Conservation (phyloP, 2,329 filamentous ascomycete species). For the Penicillium palitans region DNA sequence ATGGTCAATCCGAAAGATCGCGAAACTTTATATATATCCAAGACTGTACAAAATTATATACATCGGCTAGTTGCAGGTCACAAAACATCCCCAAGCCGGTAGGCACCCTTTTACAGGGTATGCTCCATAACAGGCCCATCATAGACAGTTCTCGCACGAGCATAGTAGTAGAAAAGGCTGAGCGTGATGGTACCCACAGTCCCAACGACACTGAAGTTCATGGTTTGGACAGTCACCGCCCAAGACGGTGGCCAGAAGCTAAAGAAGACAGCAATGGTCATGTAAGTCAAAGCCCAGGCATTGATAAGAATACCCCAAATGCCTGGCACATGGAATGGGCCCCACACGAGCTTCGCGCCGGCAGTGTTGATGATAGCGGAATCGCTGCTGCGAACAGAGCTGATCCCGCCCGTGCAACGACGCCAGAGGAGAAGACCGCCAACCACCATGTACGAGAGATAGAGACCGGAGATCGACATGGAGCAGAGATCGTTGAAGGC, state of each 20-base stretch:
- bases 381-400: slow-evolving; percentile 17
- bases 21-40: background rate
- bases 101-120: background rate
- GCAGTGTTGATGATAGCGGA: slow-evolving; percentile 26
- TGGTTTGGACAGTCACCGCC: slow-evolving; percentile 41
- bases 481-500: slow-evolving; percentile 37
- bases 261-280: slow-evolving; percentile 51
- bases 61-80: background rate
- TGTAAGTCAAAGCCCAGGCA: slow-evolving; percentile 46
- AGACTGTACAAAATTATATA: background rate
- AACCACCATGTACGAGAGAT: slow-evolving; percentile 33
- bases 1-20: background rate
- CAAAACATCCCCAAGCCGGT: background rate
- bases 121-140: slow-evolving; percentile 31
- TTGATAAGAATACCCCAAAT: slow-evolving; percentile 48
- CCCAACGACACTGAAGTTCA: slow-evolving; percentile 51
- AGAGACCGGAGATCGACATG: slow-evolving; percentile 36
- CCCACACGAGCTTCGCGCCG: slow-evolving; percentile 33
- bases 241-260: slow-evolving; percentile 49
- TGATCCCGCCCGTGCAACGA: slow-evolving; percentile 26
- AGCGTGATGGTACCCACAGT: slow-evolving; percentile 45
- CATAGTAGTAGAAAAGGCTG: slow-evolving; percentile 42
- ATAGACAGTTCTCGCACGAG: slow-evolving; percentile 39
- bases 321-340: slow-evolving; percentile 30
- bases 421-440: slow-evolving; percentile 31